Percentiles rank a stretch among this genome's conserved stretches.
Evolutionary conservation across 768 basidiomycete species (phyloP).

Genomic region (Mycena kentingensis): DNA sequence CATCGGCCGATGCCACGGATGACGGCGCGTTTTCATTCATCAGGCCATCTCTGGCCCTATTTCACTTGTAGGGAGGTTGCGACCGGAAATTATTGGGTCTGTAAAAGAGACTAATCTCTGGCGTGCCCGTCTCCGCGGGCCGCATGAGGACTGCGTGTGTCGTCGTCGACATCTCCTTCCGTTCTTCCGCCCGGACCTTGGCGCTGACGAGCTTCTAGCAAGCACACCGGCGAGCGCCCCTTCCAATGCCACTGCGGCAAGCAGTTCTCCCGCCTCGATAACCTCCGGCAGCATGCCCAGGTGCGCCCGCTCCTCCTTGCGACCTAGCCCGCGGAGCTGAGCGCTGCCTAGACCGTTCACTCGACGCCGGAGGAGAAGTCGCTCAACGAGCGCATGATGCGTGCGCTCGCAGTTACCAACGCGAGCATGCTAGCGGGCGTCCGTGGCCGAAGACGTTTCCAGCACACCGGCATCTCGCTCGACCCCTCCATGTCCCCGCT

Average conservation of each 20-base stretch:
- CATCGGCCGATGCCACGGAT: too few species aligned
- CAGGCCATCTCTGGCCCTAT: too few species aligned
- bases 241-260: constrained; percentile 76
- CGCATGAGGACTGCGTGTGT: too few species aligned
- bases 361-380: constrained; percentile 23
- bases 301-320: not conserved
- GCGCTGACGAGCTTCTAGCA: not conserved
- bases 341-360: constrained; percentile 17
- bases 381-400: constrained; percentile 25
- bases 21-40: too few species aligned
- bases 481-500: not conserved
- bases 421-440: constrained; percentile 22
- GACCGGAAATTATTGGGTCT: too few species aligned
- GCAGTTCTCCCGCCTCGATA: constrained; percentile 75
- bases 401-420: constrained; percentile 19
- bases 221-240: constrained; percentile 73
- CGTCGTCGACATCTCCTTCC: too few species aligned
- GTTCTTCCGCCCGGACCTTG: not conserved
- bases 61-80: too few species aligned
- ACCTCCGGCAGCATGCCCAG: constrained; percentile 75
- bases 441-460: constrained; percentile 12
- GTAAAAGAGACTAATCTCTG: too few species aligned
- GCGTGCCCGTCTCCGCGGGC: not conserved
- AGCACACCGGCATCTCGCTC: too few species aligned
- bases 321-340: not conserved